Conservation (phyloP, 23 red algal genomes). For the Gracilaria domingensis region DNA sequence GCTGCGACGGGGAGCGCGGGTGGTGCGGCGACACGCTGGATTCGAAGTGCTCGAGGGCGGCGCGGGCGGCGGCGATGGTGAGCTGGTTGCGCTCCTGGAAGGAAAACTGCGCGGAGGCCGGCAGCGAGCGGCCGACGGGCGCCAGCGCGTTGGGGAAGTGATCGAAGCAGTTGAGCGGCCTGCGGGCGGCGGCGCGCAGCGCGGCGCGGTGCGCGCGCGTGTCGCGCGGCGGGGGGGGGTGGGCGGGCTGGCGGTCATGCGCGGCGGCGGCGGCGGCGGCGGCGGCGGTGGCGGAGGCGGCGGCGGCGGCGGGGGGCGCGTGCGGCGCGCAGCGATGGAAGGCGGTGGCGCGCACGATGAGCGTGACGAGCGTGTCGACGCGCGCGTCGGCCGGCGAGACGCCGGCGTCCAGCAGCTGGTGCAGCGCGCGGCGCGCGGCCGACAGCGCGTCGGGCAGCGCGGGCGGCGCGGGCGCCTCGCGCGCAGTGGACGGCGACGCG, state of each 20-base stretch:
- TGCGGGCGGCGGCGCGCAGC: not conserved
- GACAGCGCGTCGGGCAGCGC: not conserved
- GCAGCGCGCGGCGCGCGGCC: conserved; percentile 8
- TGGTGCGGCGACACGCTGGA: not conserved
- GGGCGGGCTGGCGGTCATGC: not conserved
- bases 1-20: not conserved
- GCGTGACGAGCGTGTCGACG: conserved; percentile 30
- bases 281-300: not conserved
- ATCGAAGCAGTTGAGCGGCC: not conserved
- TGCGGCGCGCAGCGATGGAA: not conserved
- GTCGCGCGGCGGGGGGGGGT: not conserved
- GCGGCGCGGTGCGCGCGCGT: not conserved
- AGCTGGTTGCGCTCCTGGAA: conserved; percentile 46
- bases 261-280: not conserved
- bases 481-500: not conserved
- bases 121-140: not conserved
- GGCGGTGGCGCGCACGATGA: conserved; percentile 11
- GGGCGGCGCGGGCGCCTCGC: not conserved
- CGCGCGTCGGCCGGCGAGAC: conserved; percentile 28
- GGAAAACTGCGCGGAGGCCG: not conserved
- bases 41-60: conserved; percentile 11
- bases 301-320: not conserved
- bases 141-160: conserved; percentile 21
- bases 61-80: conserved; percentile 41
- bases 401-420: conserved; percentile 19